A percentile compares a stretch with the other conserved stretches of the same genome.
Evolutionary conservation across 1,284 basidiomycete genomes (phyloP).

Genomic region (Trichosporon sp.): DNA sequence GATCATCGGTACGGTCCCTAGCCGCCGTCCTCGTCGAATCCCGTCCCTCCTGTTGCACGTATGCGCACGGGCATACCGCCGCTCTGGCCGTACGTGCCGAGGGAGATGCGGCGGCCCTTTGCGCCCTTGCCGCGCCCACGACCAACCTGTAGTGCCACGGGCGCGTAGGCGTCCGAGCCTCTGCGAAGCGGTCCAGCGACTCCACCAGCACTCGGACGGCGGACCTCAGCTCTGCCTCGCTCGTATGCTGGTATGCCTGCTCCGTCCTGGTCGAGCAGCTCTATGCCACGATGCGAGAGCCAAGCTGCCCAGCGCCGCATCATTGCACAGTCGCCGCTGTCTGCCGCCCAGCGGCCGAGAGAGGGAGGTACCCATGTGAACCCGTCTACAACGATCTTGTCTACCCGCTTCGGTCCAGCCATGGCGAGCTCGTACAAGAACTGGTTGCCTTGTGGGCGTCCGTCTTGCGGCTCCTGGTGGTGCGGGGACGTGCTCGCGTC

Average conservation of each 20-base stretch:
- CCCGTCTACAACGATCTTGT: conserved; percentile 31
- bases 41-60: background rate
- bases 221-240: conserved; percentile 4
- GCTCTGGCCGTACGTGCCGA: background rate
- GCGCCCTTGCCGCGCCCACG: background rate
- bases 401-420: conserved; percentile 4
- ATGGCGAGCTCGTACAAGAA: conserved; percentile 19
- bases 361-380: conserved; percentile 39
- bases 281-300: conserved; percentile 22
- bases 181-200: background rate
- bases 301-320: conserved; percentile 34
- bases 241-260: conserved; percentile 17
- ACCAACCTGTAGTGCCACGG: background rate
- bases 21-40: background rate
- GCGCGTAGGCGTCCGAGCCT: background rate
- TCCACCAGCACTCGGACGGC: background rate
- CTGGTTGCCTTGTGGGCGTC: conserved; percentile 8
- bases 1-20: background rate
- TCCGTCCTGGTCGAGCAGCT: conserved; percentile 40
- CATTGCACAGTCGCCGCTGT: conserved; percentile 36
- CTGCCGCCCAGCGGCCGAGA: conserved; percentile 32
- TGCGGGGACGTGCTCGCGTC: conserved; percentile 5
- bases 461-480: background rate
- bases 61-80: background rate
- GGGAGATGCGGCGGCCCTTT: background rate